A percentile compares a stretch with the other conserved stretches of the same genome.
phyloP scores from a whole-genome alignment of 1,284 basidiomycete species.

The Dichomitus squalens region DNA sequence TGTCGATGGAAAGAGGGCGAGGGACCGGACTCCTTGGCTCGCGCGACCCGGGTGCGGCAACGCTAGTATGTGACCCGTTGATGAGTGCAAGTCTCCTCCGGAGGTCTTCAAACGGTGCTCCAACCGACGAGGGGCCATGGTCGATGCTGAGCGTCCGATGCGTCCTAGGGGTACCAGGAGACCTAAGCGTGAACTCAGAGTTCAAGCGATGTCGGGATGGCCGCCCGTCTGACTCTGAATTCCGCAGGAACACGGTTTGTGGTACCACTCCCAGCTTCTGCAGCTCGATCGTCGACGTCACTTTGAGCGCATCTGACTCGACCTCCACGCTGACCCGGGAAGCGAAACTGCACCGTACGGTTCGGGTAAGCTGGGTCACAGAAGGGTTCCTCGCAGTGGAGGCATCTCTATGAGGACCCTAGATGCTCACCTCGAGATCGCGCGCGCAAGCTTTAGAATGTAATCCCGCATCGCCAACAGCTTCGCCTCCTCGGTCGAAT shows the following conservation, averaged over 20 bases:
- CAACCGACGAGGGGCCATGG: slow-evolving; percentile 30
- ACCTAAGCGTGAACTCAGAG: slow-evolving; percentile 38
- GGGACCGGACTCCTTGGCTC: slow-evolving; percentile 45
- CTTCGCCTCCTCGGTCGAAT: slow-evolving; percentile 76
- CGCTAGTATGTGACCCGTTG: slow-evolving; percentile 67
- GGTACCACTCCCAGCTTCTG: slow-evolving; percentile 91
- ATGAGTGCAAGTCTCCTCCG: slow-evolving; percentile 69
- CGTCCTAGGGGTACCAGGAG: slow-evolving; percentile 49
- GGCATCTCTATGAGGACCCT: not conserved
- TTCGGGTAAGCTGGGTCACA: not conserved
- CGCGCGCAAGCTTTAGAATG: slow-evolving; percentile 81
- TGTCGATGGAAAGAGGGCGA: slow-evolving; percentile 27
- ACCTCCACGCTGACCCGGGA: slow-evolving; percentile 61
- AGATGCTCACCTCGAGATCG: slow-evolving; percentile 53
- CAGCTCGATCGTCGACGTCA: slow-evolving; percentile 68
- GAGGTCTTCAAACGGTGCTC: slow-evolving; percentile 73
- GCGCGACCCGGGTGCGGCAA: slow-evolving; percentile 48
- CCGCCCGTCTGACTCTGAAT: slow-evolving; percentile 47
- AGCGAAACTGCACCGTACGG: slow-evolving; percentile 50
- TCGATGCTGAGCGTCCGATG: slow-evolving; percentile 51
- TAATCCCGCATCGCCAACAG: slow-evolving; percentile 86
- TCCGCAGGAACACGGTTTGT: slow-evolving; percentile 91
- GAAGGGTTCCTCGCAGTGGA: not conserved
- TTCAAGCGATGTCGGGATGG: slow-evolving; percentile 39
- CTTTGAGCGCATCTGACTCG: slow-evolving; percentile 67